Evolutionary conservation across 805 yeast genomes (phyloP).

Genomic region (Nakazawaea populi): DNA sequence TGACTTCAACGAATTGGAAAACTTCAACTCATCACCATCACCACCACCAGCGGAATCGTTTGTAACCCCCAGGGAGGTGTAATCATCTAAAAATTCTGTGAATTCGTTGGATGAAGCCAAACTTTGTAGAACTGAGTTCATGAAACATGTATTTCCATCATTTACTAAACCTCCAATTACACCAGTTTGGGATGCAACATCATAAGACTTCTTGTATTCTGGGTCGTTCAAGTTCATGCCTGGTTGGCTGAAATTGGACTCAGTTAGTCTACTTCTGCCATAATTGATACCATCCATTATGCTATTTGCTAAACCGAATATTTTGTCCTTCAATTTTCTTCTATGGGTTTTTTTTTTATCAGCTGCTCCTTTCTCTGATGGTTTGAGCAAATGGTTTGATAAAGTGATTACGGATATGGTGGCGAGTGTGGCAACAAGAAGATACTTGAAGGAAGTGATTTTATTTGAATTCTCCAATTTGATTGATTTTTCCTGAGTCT

Average conservation of each 20-base stretch:
- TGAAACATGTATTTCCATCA: conserved; percentile 92
- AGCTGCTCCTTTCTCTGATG: not conserved
- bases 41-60: conserved; percentile 13
- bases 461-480: not conserved
- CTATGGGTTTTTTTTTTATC: not conserved
- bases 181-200: conserved; percentile 49
- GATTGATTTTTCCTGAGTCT: not conserved
- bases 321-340: not conserved
- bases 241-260: conserved; percentile 11
- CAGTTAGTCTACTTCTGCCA: conserved; percentile 17
- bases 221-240: conserved; percentile 15
- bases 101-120: conserved; percentile 69
- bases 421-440: not conserved
- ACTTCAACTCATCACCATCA: conserved; percentile 23
- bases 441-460: not conserved
- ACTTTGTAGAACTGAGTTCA: conserved; percentile 85
- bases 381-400: not conserved
- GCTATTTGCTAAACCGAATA: conserved; percentile 15
- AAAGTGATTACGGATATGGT: conserved; percentile 1
- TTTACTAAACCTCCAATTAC: conserved; percentile 85
- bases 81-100: conserved; percentile 46
- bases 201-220: conserved; percentile 13
- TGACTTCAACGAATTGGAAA: conserved; percentile 47
- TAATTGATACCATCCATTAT: conserved; percentile 15
- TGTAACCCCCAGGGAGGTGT: conserved; percentile 16